Conservation (phyloP, 345 rosid species). For the Cardamine resedifolia region DNA sequence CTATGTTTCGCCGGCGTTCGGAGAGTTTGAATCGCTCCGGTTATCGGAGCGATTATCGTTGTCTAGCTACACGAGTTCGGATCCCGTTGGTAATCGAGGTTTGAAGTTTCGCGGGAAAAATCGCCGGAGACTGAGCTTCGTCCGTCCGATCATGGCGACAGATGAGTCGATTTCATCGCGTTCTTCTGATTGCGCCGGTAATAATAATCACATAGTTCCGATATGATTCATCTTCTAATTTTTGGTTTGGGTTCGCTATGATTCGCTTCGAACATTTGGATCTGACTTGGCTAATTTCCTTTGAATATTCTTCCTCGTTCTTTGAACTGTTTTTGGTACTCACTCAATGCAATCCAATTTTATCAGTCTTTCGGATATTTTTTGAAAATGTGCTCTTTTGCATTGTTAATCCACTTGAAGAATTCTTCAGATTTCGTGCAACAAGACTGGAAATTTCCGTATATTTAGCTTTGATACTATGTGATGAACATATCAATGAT, state of each 20-base stretch:
- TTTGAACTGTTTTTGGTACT: no score
- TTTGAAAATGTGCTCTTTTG: neutral
- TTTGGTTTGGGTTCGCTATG: neutral
- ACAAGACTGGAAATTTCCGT: neutral
- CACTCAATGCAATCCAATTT: no score
- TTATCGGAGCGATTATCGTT: constrained; percentile 20
- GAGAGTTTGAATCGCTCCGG: constrained; percentile 4
- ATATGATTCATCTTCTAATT: neutral
- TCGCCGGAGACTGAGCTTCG: constrained; percentile 33
- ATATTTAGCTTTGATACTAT: no score
- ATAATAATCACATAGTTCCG: neutral
- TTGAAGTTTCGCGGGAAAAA: constrained; percentile 9
- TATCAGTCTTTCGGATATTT: no score
- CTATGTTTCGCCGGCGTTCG: constrained; percentile 15
- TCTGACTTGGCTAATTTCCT: neutral
- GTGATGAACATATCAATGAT: neutral
- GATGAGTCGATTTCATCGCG: constrained; percentile 43
- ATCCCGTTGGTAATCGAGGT: neutral
- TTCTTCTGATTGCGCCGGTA: constrained; percentile 31
- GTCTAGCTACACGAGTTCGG: constrained; percentile 1
- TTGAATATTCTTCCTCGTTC: no score
- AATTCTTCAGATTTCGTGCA: neutral
- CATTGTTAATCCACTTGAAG: neutral
- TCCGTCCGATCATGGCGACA: constrained; percentile 46
- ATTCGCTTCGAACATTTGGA: neutral